phyloP scores from a whole-genome alignment of 2,329 filamentous ascomycete species.

The Orbilia ellipsospora region DNA sequence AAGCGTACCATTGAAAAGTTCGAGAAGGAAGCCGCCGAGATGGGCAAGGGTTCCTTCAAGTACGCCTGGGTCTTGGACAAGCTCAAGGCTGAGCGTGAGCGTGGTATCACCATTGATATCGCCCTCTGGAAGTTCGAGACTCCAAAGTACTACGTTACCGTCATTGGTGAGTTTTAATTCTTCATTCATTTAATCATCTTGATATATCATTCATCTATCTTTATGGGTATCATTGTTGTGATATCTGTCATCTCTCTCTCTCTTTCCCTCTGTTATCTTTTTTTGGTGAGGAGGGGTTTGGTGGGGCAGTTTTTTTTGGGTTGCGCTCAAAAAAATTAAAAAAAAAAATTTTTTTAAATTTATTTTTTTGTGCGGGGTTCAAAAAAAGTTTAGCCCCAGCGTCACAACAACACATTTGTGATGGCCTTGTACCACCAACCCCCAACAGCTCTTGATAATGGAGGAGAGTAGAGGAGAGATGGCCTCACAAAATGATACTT shows the following conservation, averaged over 20 bases:
- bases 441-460: neutral
- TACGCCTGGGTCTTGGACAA: slow-evolving; percentile 99
- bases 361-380: slow-evolving; percentile 39
- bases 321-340: slow-evolving; percentile 9
- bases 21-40: slow-evolving; percentile 99
- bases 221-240: neutral
- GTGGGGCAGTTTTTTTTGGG: slow-evolving; percentile 26
- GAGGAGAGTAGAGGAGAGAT: no score
- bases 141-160: slow-evolving; percentile 95
- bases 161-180: slow-evolving; percentile 77
- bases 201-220: no score
- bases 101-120: slow-evolving; percentile 99
- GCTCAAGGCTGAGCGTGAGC: slow-evolving; percentile 99
- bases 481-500: no score
- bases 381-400: slow-evolving; percentile 35
- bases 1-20: slow-evolving; percentile 99
- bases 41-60: slow-evolving; percentile 99
- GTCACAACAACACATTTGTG: slow-evolving; percentile 43
- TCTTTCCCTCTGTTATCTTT: slow-evolving; percentile 7
- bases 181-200: neutral
- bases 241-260: slow-evolving; percentile 8
- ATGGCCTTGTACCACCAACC: slow-evolving; percentile 2
- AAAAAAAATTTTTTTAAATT: slow-evolving; percentile 3
- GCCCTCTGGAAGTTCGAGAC: slow-evolving; percentile 99
- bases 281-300: slow-evolving; percentile 19